Evolutionary conservation across 73 alveolate species (phyloP), one percentile per base, ranked within the genome.

Genomic region (Paramecium tetraurelia): DNA sequence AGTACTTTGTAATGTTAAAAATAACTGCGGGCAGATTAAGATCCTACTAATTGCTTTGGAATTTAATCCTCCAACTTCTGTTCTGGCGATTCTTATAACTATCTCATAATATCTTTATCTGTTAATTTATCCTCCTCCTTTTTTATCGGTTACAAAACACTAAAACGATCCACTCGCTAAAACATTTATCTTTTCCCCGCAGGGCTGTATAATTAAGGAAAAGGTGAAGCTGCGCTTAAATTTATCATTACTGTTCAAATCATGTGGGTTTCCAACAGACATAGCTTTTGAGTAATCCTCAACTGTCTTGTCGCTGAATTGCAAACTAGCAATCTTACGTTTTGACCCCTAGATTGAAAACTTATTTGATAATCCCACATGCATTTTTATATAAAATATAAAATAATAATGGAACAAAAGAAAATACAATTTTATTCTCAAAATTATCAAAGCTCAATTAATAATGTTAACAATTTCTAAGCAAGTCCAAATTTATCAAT

Each of bases 201-300:
- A 63, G 84, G 84, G 12, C 84, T 63, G 48, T 63, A 63, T 63
- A 63, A 63, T 63, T 63, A 33, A 31, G 84, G 48, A 63, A 63
- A 63, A 3, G 84, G 84, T 31, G 84, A 31, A 31, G 84, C 84
- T 63, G 84, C 24, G 11, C 27, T 63, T 33, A 63, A 63, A 27
- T 31, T 31, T 33, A 31, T 31, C 46, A 63, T 27, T 63, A 63
- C 84, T 63, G 84, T 24, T 27, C 46, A 63, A 63, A 63, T 63
- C 84, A 31, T 46, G n/a, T 12, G 84, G 46, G 46, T 27, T 63
- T 27, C 50, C 84, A 9, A 63, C 50, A 33, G 84, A 63, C 84
- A 63, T 27, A 22, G 50, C 84, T 33, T 63, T 63, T 63, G 46
- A 63, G 22, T 53, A 53, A 31, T 63, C 84, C 27, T 63, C 84